Evolutionary conservation across 305 asterid genomes (phyloP).

Genomic region (Salvia sclarea): DNA sequence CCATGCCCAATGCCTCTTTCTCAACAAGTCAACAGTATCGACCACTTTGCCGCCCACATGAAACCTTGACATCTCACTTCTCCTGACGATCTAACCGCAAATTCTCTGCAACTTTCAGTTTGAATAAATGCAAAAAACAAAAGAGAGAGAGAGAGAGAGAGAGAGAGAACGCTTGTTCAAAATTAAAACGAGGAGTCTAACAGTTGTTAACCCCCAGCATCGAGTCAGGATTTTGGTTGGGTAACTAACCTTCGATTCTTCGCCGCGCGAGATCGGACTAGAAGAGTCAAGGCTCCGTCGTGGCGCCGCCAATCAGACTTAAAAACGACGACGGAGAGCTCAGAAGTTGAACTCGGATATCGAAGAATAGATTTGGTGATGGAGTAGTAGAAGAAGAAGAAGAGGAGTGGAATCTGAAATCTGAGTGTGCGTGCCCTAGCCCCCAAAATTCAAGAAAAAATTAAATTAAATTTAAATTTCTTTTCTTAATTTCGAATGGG

Average conservation of each 20-base stretch:
- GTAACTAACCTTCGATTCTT: constrained; percentile 6
- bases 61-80: constrained; percentile 65
- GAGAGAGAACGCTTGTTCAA: background rate
- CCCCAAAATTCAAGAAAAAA: constrained; percentile 6
- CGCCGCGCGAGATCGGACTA: constrained; percentile 20
- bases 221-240: background rate
- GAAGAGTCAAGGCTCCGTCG: constrained; percentile 6
- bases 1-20: constrained; percentile 83
- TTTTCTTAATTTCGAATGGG: background rate
- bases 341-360: background rate
- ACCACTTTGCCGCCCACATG: constrained; percentile 95
- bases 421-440: constrained; percentile 1
- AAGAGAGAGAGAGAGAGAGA: background rate
- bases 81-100: constrained; percentile 33
- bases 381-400: background rate
- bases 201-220: background rate
- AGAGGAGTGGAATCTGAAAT: constrained; percentile 18
- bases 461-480: background rate
- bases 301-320: background rate
- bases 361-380: constrained; percentile 10
- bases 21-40: constrained; percentile 78
- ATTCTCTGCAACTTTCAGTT: constrained; percentile 31
- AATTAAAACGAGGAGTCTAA: background rate
- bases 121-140: background rate
- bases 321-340: background rate